Conservation (phyloP, 345 rosid species). For the Excoecaria cochinchinensis region DNA sequence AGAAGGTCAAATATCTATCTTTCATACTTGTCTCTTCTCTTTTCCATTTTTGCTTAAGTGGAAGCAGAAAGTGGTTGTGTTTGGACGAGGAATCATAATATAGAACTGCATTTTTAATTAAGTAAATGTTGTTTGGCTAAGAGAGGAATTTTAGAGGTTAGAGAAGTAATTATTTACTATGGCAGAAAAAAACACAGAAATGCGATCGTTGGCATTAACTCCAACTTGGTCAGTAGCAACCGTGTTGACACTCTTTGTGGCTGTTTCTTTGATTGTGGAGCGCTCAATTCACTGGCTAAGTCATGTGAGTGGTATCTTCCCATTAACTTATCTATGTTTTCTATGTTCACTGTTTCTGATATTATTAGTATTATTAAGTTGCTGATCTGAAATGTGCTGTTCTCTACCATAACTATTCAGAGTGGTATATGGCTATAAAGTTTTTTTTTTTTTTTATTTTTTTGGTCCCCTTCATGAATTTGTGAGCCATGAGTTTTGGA, state of each 20-base stretch:
- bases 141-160: constrained; percentile 9
- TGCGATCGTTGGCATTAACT: constrained; percentile 71
- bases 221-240: constrained; percentile 99
- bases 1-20: not conserved
- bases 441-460: not conserved
- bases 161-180: constrained; percentile 17
- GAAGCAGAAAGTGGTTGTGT: not conserved
- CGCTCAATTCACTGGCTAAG: constrained; percentile 77
- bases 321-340: not conserved
- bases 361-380: not conserved
- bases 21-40: not conserved
- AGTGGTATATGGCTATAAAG: not conserved
- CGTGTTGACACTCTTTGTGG: constrained; percentile 78
- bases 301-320: constrained; percentile 44
- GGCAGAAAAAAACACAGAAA: constrained; percentile 37
- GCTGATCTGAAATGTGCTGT: not conserved
- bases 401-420: not conserved
- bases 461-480: not conserved
- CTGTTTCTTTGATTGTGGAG: constrained; percentile 80
- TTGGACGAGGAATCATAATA: not conserved
- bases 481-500: not conserved
- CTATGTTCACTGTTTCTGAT: not conserved
- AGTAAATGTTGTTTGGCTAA: not conserved
- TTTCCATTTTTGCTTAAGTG: not conserved
- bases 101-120: not conserved